phyloP scores from a whole-genome alignment of 1,139 yeast species.

The Hemisphaericaspora subhashii region DNA sequence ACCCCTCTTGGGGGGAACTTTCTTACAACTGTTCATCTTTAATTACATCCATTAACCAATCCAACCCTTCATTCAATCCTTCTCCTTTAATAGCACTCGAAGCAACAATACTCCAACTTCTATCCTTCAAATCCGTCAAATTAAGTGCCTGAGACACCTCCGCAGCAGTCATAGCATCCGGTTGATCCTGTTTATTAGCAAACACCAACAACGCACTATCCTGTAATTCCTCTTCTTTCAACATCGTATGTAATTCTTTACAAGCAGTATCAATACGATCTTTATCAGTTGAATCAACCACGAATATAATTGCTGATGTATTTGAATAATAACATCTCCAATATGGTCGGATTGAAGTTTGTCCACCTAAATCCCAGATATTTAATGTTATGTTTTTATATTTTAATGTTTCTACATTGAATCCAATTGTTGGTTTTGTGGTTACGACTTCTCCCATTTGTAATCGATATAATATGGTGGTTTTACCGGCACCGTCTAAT shows the following conservation, averaged over 20 bases:
- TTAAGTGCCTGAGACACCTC: conserved; percentile 89
- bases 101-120: conserved; percentile 98
- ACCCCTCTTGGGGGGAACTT: not conserved
- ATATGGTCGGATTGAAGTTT: conserved; percentile 93
- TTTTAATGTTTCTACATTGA: conserved; percentile 90
- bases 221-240: conserved; percentile 85
- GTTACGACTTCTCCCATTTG: conserved; percentile 94
- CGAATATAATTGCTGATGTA: conserved; percentile 94
- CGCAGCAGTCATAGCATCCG: conserved; percentile 92
- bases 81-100: conserved; percentile 96
- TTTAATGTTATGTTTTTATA: conserved; percentile 90
- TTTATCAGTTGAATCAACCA: conserved; percentile 94
- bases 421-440: conserved; percentile 94
- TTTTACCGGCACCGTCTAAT: conserved; percentile 96
- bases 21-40: conserved; percentile 78
- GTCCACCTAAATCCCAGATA: conserved; percentile 93
- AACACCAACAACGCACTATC: conserved; percentile 91
- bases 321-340: conserved; percentile 98
- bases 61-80: conserved; percentile 93
- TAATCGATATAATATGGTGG: conserved; percentile 87
- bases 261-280: conserved; percentile 88
- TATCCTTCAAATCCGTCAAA: conserved; percentile 84
- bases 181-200: conserved; percentile 97
- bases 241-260: conserved; percentile 87
- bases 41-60: conserved; percentile 95